These are phyloP conservation scores for Leishmania mexicana DNA, from an alignment of 208 protist genomes.

Conservation along the genomic window DNA sequence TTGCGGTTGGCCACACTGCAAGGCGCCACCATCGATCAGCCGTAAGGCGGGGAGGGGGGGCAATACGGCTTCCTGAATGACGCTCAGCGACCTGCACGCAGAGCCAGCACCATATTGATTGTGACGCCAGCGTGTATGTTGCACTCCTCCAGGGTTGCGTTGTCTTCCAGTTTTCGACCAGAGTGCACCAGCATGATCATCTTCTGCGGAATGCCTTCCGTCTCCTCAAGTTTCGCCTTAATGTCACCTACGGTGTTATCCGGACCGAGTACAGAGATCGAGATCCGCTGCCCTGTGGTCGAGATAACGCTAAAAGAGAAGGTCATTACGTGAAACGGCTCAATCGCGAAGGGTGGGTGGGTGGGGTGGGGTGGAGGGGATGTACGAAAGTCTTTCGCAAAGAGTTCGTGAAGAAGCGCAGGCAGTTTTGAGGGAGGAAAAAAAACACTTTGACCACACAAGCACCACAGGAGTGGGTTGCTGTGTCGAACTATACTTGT, in stretches of 20 bases:
- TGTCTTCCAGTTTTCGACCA: constrained; percentile 74
- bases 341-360: not conserved
- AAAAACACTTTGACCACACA: not conserved
- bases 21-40: not conserved
- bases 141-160: constrained; percentile 57
- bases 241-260: constrained; percentile 81
- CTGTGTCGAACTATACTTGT: not conserved
- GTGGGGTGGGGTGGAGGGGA: not conserved
- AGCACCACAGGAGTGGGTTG: not conserved
- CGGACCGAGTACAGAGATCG: constrained; percentile 70
- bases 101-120: constrained; percentile 79
- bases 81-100: constrained; percentile 49
- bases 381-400: not conserved
- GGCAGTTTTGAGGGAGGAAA: not conserved
- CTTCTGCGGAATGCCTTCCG: constrained; percentile 73
- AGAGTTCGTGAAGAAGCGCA: not conserved
- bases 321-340: constrained; percentile 24
- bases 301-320: constrained; percentile 77
- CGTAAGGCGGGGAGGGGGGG: no score
- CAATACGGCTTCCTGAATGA: not conserved
- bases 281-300: constrained; percentile 65
- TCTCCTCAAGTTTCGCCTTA: constrained; percentile 82
- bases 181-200: constrained; percentile 86
- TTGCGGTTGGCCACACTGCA: not conserved
- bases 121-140: constrained; percentile 69